Evolutionary conservation across 441 rosid genomes (phyloP), one percentile per base, ranked within the genome.

Genomic region (Isatis lusitanica): DNA sequence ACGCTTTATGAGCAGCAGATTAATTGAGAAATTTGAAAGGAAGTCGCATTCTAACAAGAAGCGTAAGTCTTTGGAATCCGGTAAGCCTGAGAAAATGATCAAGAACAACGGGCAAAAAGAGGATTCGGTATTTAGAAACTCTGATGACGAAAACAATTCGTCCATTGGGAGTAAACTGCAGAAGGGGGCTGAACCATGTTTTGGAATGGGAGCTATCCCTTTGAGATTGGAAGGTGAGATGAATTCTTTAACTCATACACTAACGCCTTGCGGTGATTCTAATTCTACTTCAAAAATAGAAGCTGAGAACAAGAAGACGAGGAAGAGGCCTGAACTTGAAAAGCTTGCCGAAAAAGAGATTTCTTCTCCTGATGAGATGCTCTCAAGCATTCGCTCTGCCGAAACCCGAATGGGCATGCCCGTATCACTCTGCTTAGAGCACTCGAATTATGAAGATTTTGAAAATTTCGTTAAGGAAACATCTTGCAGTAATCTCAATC

Each of bases 211-310:
- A 66, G 83, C 78, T 69, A 80, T 86, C 76, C 81, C 83, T 57
- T 80, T 75, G 51, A 79, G 81, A 80, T 85, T 59, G 39, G 88
- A 85, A 39, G 80, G 80, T 68, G 84, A 82, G 63, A 63, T 88
- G 66, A 79, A 63, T 70, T 83, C 73, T 18, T 74, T 78, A 31
- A 58, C 28, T 31, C 72, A 83, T 26, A 16, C 73, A 33, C 74
- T 74, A 6, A 77, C 79, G 55, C 63, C 56, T 74, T 55, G 60
- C 26, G 69, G 62, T 70, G 48, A n/a, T 47, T n/a, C 30, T 6
- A 60, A 47, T 18, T 36, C 71, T 35, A 60, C 74, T 67, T 63
- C 51, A 44, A 77, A 69, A 52, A 8, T 62, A 11, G 40, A 67
- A 68, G 68, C 16, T 15, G 63, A 51, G 63, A 77, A 58, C 36